Evolutionary conservation across 371 early-diverging fungal genomes (phyloP).

Genomic region (Circinella umbellata): DNA sequence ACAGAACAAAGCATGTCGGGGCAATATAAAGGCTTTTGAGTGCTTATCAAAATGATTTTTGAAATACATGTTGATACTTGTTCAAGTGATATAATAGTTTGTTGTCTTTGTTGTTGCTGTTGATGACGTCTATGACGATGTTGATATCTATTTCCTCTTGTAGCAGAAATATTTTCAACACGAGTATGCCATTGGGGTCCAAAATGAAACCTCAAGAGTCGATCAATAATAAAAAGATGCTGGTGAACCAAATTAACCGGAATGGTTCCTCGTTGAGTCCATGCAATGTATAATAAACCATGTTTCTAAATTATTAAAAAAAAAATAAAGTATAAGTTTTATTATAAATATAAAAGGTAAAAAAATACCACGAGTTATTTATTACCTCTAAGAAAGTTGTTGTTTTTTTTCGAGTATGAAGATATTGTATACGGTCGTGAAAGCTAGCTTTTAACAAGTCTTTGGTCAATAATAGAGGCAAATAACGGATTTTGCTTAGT

Average conservation of each 20-base stretch:
- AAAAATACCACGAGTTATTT: neutral
- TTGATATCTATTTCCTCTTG: neutral
- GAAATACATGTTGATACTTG: conserved; percentile 29
- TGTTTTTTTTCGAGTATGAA: conserved; percentile 34
- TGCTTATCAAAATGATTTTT: conserved; percentile 28
- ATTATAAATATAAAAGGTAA: neutral
- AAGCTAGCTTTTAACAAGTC: conserved; percentile 49
- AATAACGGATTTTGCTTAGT: conserved; percentile 37
- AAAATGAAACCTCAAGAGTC: conserved; percentile 42
- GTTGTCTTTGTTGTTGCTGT: neutral
- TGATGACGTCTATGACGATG: neutral
- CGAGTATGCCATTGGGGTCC: conserved; percentile 47
- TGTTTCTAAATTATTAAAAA: conserved; percentile 28
- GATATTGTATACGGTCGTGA: conserved; percentile 44
- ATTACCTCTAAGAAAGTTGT: conserved; percentile 52
- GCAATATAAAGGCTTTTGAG: conserved; percentile 20
- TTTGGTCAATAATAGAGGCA: conserved; percentile 50
- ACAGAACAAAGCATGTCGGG: conserved; percentile 34
- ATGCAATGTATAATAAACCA: conserved; percentile 38
- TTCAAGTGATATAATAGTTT: conserved; percentile 5
- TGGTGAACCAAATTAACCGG: conserved; percentile 37
- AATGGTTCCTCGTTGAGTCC: conserved; percentile 27
- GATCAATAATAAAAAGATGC: conserved; percentile 41
- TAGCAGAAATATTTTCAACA: conserved; percentile 21
- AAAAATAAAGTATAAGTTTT: neutral